Percentiles rank a stretch among this genome's conserved stretches.
These are phyloP conservation scores for Lentinula detonsa DNA, from an alignment of 768 basidiomycete species.

Conservation along the genomic window DNA sequence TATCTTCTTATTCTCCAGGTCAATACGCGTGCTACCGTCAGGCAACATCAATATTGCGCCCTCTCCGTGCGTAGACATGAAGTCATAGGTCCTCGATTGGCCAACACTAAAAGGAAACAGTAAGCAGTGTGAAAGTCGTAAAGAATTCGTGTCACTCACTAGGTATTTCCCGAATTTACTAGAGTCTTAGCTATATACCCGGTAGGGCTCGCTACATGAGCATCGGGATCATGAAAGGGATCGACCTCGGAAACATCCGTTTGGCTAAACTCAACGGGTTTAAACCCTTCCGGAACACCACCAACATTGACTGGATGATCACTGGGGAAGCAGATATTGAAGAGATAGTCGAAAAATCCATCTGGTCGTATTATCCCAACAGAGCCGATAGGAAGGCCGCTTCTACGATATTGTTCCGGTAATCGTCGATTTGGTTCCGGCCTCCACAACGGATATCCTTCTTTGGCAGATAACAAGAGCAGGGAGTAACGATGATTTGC, in stretches of 20 bases:
- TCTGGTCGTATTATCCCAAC: slow-evolving; percentile 21
- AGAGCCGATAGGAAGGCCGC: slow-evolving; percentile 22
- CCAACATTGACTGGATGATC: slow-evolving; percentile 6
- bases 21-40: neutral
- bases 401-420: slow-evolving; percentile 9
- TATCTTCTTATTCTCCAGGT: neutral
- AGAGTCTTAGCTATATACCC: neutral
- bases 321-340: slow-evolving; percentile 3
- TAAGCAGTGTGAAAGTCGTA: neutral
- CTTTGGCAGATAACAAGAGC: neutral
- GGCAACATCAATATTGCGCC: slow-evolving; percentile 6
- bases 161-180: neutral
- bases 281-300: slow-evolving; percentile 19
- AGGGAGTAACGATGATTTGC: neutral
- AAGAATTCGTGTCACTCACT: neutral
- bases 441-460: slow-evolving; percentile 21
- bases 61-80: neutral
- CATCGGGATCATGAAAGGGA: slow-evolving; percentile 1
- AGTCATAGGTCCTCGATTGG: neutral
- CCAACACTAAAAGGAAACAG: neutral
- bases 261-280: slow-evolving; percentile 6
- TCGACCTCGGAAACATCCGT: neutral
- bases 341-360: slow-evolving; percentile 11
- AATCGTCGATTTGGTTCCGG: slow-evolving; percentile 17
- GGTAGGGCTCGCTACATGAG: neutral